Percentiles rank a stretch among this genome's conserved stretches.
These are phyloP conservation scores for Fusarium sp. DNA, from an alignment of 2,329 filamentous ascomycete genomes.

Conservation along the genomic window DNA sequence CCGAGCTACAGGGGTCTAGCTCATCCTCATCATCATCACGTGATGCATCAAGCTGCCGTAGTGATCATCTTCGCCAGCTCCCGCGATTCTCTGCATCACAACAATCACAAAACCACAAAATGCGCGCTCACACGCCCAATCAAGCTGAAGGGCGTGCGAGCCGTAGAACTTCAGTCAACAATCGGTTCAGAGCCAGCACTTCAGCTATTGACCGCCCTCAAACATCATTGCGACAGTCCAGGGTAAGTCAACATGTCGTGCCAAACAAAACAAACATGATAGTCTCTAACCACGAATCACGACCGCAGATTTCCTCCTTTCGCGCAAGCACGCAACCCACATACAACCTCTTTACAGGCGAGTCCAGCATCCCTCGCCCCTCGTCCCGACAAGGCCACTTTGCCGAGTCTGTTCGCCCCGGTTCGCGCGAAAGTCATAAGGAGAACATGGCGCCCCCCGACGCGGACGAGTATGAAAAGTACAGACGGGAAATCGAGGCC, in stretches of 20 bases:
- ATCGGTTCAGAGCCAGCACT: conserved; percentile 49
- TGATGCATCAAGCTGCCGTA: conserved; percentile 36
- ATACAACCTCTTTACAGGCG: conserved; percentile 68
- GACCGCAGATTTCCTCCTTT: conserved; percentile 55
- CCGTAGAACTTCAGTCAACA: conserved; percentile 45
- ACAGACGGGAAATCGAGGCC: conserved; percentile 71
- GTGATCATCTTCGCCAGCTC: conserved; percentile 37
- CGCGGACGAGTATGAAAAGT: conserved; percentile 66
- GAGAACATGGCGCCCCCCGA: conserved; percentile 68
- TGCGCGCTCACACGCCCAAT: conserved; percentile 49
- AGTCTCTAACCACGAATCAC: conserved; percentile 19
- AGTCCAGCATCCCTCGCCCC: conserved; percentile 52
- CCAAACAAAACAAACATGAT: conserved; percentile 36
- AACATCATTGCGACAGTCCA: conserved; percentile 49
- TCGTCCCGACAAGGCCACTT: conserved; percentile 53
- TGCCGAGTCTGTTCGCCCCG: conserved; percentile 54
- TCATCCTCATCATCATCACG: conserved; percentile 10
- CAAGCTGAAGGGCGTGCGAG: conserved; percentile 46
- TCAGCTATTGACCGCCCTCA: conserved; percentile 51
- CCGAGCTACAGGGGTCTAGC: background rate
- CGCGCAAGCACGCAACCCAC: conserved; percentile 61
- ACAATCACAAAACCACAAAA: conserved; percentile 30
- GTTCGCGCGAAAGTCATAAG: conserved; percentile 67
- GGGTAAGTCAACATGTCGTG: conserved; percentile 49
- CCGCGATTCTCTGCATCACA: conserved; percentile 14